These are phyloP conservation scores for Dactylellina parvicollis DNA, from an alignment of 2,329 filamentous ascomycete genomes.

Conservation along the genomic window DNA sequence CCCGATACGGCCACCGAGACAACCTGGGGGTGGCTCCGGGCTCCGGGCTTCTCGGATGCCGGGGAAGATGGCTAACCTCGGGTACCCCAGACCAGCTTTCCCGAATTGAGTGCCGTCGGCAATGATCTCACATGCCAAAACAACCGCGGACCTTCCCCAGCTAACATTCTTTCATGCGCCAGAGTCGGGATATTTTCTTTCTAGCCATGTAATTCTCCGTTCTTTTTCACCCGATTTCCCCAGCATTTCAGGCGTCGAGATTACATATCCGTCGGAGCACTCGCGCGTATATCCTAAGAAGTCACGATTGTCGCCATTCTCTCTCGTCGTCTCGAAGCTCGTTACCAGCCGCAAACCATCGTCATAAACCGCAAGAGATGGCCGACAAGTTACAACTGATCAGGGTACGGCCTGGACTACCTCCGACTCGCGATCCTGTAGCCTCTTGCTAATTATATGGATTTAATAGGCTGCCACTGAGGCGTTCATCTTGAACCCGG, in stretches of 20 bases:
- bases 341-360: neutral
- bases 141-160: slow-evolving; percentile 45
- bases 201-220: slow-evolving; percentile 39
- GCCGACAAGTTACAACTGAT: neutral
- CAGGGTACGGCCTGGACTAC: neutral
- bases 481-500: slow-evolving; percentile 80
- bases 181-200: neutral
- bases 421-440: neutral
- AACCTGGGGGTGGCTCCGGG: too few relatives aligned
- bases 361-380: slow-evolving; percentile 18
- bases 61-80: slow-evolving; percentile 24
- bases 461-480: slow-evolving; percentile 73
- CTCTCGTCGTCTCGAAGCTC: neutral
- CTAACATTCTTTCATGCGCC: slow-evolving; percentile 48
- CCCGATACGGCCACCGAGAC: too few relatives aligned
- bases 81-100: slow-evolving; percentile 28
- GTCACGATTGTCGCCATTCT: neutral
- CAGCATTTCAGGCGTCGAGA: slow-evolving; percentile 1
- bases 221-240: neutral
- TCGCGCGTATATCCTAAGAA: neutral
- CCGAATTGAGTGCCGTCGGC: slow-evolving; percentile 27
- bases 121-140: slow-evolving; percentile 55
- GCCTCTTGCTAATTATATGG: neutral
- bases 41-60: too few relatives aligned
- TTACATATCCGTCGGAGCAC: neutral